Conservation (phyloP, 768 basidiomycete species). For the Leccinum rimulosum region DNA sequence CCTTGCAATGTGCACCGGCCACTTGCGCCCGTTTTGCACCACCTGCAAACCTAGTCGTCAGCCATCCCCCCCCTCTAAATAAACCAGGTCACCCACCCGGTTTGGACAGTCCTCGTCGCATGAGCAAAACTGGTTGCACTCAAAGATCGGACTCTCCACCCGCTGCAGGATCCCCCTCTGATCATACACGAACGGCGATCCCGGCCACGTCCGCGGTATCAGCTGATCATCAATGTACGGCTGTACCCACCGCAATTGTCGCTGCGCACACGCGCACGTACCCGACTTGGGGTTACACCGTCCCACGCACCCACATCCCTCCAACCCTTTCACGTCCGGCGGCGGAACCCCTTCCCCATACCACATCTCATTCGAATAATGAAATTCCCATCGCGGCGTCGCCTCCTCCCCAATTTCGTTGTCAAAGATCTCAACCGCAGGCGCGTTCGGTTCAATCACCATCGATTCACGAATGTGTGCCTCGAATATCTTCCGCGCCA, state of each 20-base stretch:
- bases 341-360: conserved; percentile 64
- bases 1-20: conserved; percentile 60
- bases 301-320: conserved; percentile 75
- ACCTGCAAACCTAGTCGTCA: conserved; percentile 46
- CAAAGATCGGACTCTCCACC: conserved; percentile 65
- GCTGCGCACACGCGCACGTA: conserved; percentile 65
- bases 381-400: conserved; percentile 82
- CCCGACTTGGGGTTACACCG: conserved; percentile 71
- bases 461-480: conserved; percentile 62
- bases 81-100: conserved; percentile 45
- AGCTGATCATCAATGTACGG: conserved; percentile 17
- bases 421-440: conserved; percentile 56
- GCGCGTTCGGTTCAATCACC: conserved; percentile 66
- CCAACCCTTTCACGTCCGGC: conserved; percentile 54
- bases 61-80: background rate
- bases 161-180: conserved; percentile 50
- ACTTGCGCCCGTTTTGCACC: conserved; percentile 75
- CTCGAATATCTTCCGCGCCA: conserved; percentile 57
- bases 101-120: conserved; percentile 83
- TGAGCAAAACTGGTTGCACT: conserved; percentile 80
- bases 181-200: conserved; percentile 70
- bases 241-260: conserved; percentile 44
- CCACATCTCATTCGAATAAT: conserved; percentile 83
- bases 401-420: conserved; percentile 68
- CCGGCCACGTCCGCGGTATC: conserved; percentile 34